Percentiles rank a stretch among this genome's conserved stretches.
These are phyloP conservation scores for Benincasa hispida DNA, from an alignment of 306 rosid species.

Conservation along the genomic window DNA sequence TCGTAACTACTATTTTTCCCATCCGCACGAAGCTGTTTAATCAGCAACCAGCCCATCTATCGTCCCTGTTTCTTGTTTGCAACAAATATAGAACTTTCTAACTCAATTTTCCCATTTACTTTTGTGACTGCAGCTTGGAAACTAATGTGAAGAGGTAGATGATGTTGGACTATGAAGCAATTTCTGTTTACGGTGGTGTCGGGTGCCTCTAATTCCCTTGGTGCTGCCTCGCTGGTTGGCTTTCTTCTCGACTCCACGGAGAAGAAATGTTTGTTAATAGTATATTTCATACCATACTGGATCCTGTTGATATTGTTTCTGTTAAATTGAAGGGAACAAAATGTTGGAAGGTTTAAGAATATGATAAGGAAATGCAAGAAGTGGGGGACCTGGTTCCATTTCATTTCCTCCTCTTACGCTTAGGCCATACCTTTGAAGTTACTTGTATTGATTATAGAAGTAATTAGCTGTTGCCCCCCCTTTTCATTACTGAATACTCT, in stretches of 20 bases:
- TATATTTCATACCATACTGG: slow-evolving; percentile 3
- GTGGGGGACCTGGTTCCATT: neutral
- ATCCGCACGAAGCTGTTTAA: neutral
- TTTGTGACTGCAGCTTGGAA: slow-evolving; percentile 58
- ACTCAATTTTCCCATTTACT: neutral
- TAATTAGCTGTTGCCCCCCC: neutral
- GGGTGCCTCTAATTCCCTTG: neutral
- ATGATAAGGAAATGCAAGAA: neutral
- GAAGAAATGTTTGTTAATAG: neutral
- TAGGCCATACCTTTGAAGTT: slow-evolving; percentile 1
- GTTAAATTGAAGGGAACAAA: neutral
- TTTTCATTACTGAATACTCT: neutral
- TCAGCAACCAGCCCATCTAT: neutral
- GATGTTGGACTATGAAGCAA: neutral
- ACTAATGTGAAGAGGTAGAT: slow-evolving; percentile 25
- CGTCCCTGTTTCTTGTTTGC: neutral
- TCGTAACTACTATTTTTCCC: neutral
- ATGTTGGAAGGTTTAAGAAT: neutral
- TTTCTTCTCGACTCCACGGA: neutral
- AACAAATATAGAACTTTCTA: neutral
- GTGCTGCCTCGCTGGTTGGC: neutral
- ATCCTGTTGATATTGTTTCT: slow-evolving; percentile 1
- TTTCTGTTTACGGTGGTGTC: neutral
- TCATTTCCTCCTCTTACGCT: neutral
- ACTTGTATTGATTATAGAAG: neutral